These are phyloP conservation scores for Xylaria sp. DNA, from an alignment of 2,329 filamentous ascomycete genomes.

Conservation along the genomic window DNA sequence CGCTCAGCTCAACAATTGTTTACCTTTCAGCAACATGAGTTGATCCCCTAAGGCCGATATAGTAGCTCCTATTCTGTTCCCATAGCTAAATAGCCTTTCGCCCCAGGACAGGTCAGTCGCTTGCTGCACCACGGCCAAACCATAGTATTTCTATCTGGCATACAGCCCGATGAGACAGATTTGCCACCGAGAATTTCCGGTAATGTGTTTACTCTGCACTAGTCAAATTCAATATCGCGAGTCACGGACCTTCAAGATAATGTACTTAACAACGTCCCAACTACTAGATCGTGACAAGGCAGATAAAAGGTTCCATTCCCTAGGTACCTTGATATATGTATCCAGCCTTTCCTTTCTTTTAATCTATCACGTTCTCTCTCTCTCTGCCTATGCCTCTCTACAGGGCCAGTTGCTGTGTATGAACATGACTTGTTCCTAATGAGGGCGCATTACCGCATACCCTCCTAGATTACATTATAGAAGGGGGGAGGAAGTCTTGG, in stretches of 20 bases:
- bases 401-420: background rate
- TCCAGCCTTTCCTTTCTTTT: background rate
- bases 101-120: slow-evolving; percentile 4
- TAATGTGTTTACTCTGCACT: slow-evolving; percentile 4
- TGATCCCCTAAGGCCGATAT: background rate
- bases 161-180: slow-evolving; percentile 5
- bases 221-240: slow-evolving; percentile 12
- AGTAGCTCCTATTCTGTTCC: background rate
- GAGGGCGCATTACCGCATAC: background rate
- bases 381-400: background rate
- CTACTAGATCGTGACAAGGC: background rate
- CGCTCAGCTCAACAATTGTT: slow-evolving; percentile 1
- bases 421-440: background rate
- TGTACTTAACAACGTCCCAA: background rate
- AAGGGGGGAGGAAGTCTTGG: background rate
- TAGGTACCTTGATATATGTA: background rate
- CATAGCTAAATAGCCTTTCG: slow-evolving; percentile 9
- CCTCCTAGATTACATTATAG: background rate
- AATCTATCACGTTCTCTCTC: background rate
- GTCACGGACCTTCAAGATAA: slow-evolving; percentile 23
- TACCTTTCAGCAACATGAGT: slow-evolving; percentile 4
- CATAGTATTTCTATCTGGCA: background rate
- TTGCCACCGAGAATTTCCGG: slow-evolving; percentile 19
- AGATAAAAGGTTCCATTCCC: background rate
- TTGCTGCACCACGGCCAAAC: background rate